These are phyloP conservation scores for Phytophthora melonis DNA, from an alignment of 352 stramenopile genomes.

Conservation along the genomic window DNA sequence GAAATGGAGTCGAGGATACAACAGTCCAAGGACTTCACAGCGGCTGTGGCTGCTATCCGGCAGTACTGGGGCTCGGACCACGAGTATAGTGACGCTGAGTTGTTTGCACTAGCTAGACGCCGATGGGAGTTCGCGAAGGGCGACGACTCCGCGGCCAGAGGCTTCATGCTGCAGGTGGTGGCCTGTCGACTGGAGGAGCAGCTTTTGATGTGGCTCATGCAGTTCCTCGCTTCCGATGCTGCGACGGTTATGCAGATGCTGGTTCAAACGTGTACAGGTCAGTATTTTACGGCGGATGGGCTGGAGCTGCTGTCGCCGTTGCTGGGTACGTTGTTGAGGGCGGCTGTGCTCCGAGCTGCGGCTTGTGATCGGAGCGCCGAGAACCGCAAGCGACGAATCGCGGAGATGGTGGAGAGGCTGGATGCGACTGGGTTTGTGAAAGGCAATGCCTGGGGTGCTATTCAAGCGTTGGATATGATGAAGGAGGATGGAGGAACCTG, in stretches of 20 bases:
- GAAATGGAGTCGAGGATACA: constrained; percentile 10
- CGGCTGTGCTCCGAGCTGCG: constrained; percentile 23
- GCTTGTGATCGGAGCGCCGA: constrained; percentile 20
- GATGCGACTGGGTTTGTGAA: constrained; percentile 2
- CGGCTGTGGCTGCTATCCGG: constrained; percentile 11
- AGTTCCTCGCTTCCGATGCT: constrained; percentile 42
- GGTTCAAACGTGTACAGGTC: constrained; percentile 14
- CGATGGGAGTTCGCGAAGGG: constrained; percentile 26
- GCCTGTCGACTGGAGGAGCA: constrained; percentile 38
- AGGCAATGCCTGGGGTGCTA: constrained; percentile 4
- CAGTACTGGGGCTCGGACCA: constrained; percentile 22
- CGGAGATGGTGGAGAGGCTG: constrained; percentile 9
- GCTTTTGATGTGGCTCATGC: constrained; percentile 47
- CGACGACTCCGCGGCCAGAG: background rate
- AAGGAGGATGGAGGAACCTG: constrained; percentile 5
- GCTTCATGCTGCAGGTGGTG: constrained; percentile 38
- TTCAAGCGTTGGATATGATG: constrained; percentile 9
- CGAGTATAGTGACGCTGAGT: constrained; percentile 11
- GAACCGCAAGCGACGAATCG: constrained; percentile 14
- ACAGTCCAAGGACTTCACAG: constrained; percentile 2
- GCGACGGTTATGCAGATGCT: constrained; percentile 26
- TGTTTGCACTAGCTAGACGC: constrained; percentile 25
- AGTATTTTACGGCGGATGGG: constrained; percentile 13
- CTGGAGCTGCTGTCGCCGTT: constrained; percentile 10
- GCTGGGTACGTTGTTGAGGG: constrained; percentile 21